Conservation (phyloP, 2,329 filamentous ascomycete genomes). For the Ceratocystis harringtonii region DNA sequence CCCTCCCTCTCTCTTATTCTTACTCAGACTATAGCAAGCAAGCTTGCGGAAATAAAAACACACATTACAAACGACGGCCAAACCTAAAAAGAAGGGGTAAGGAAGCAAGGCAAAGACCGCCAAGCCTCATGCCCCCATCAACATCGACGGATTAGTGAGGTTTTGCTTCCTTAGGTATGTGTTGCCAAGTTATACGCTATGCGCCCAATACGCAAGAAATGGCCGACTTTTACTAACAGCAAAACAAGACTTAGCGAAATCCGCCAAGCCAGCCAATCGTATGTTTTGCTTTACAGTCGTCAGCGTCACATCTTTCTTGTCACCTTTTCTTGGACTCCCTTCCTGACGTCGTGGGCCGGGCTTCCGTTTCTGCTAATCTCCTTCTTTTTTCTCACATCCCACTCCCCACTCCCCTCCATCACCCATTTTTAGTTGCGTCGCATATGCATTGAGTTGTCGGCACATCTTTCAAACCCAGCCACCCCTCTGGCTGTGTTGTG, state of each 20-base stretch:
- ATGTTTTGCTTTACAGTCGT: not conserved
- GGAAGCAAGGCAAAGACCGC: not conserved
- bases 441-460: slow-evolving; percentile 1
- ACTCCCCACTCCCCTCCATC: not conserved
- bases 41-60: too few species aligned
- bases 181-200: not conserved
- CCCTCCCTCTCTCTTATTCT: too few species aligned
- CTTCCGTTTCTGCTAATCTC: not conserved
- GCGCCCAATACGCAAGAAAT: not conserved
- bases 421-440: slow-evolving; percentile 1
- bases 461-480: not conserved
- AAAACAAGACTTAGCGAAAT: too few species aligned
- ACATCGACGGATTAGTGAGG: not conserved
- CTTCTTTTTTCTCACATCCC: not conserved
- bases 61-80: not conserved
- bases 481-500: not conserved
- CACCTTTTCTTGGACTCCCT: not conserved
- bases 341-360: not conserved
- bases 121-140: not conserved
- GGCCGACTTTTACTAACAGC: not conserved
- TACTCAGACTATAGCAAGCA: too few species aligned
- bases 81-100: not conserved
- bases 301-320: not conserved
- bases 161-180: too few species aligned
- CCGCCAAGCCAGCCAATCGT: not conserved